Percentiles rank a stretch among this genome's conserved stretches.
phyloP scores from a whole-genome alignment of 805 yeast species.

The Starmerella bacillaris region DNA sequence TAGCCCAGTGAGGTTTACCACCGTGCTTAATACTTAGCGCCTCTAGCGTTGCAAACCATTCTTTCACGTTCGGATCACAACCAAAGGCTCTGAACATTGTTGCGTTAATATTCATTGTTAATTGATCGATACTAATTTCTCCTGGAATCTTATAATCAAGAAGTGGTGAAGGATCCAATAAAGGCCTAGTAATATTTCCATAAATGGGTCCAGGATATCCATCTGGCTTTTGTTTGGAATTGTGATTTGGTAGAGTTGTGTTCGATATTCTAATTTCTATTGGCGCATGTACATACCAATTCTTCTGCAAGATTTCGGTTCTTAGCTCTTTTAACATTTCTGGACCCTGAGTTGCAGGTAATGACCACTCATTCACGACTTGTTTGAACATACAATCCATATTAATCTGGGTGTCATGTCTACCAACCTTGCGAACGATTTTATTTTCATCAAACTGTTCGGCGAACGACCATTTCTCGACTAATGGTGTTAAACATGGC shows the following conservation, averaged over 20 bases:
- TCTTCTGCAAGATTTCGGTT: conserved; percentile 38
- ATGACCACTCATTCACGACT: conserved; percentile 91
- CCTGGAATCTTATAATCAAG: conserved; percentile 34
- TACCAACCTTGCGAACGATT: conserved; percentile 43
- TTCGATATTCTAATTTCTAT: conserved; percentile 88
- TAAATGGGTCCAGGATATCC: conserved; percentile 45
- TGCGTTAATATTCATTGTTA: conserved; percentile 76
- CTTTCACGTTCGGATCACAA: conserved; percentile 43
- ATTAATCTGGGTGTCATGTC: conserved; percentile 71
- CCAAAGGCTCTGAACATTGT: conserved; percentile 92
- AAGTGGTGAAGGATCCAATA: conserved; percentile 61
- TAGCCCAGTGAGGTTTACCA: conserved; percentile 98
- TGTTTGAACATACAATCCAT: conserved; percentile 93
- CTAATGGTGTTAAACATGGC: conserved; percentile 64
- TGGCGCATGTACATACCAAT: conserved; percentile 83
- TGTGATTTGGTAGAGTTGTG: conserved; percentile 27
- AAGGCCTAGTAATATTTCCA: conserved; percentile 76
- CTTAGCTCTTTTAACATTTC: conserved; percentile 34
- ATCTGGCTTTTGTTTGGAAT: conserved; percentile 4
- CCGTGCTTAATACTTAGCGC: conserved; percentile 54
- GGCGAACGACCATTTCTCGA: conserved; percentile 69
- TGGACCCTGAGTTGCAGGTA: conserved; percentile 66
- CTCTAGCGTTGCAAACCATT: conserved; percentile 78
- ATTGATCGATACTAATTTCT: conserved; percentile 47
- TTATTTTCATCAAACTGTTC: conserved; percentile 45